Evolutionary conservation across 805 yeast genomes (phyloP).

Genomic region (Sugiyamaella valdiviana): DNA sequence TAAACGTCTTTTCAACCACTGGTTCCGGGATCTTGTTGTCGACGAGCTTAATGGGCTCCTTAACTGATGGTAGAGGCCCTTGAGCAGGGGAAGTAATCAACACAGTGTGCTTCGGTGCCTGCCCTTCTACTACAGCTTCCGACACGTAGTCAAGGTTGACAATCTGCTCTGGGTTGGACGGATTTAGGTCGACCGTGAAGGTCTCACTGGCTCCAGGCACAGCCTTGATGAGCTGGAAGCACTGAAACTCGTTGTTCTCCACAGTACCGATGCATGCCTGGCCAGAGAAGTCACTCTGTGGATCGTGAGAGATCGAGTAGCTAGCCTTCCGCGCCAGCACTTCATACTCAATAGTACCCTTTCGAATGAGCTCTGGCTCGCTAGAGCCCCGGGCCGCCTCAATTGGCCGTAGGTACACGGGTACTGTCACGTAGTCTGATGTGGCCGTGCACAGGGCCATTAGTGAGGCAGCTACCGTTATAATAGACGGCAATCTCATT

Average conservation of each 20-base stretch:
- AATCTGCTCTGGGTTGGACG: background rate
- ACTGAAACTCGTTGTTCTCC: background rate
- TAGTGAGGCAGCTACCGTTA: too few species aligned
- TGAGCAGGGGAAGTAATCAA: background rate
- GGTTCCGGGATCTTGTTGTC: slow-evolving; percentile 24
- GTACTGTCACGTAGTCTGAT: background rate
- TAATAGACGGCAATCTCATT: too few species aligned
- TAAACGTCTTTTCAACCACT: slow-evolving; percentile 21
- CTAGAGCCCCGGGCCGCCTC: background rate
- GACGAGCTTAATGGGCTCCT: slow-evolving; percentile 23
- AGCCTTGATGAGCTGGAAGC: background rate
- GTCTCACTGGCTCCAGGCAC: background rate
- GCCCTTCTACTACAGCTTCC: background rate
- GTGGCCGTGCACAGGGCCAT: background rate
- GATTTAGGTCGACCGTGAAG: background rate
- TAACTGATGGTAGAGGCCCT: slow-evolving; percentile 21
- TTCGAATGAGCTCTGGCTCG: background rate
- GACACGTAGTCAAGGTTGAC: background rate
- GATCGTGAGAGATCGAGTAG: background rate
- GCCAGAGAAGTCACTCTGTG: background rate
- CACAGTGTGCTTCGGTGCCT: background rate
- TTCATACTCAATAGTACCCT: background rate
- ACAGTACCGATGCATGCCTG: background rate
- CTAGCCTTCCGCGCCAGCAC: background rate
- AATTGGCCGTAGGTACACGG: background rate